Conservation (phyloP, 805 yeast species). For the Kazachstania martiniae region DNA sequence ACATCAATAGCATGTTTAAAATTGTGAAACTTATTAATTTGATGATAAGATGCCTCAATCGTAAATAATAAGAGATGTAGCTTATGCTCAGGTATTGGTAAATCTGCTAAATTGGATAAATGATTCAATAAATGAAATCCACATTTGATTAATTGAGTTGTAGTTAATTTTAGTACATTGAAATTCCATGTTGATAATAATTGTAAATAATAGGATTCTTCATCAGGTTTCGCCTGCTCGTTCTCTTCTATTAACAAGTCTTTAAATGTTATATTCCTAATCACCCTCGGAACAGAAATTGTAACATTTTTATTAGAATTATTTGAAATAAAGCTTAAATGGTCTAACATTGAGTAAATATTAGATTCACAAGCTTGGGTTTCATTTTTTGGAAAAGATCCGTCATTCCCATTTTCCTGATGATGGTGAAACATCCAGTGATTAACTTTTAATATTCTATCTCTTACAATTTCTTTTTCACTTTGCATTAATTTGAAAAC, state of each 20-base stretch:
- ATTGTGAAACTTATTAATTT: conserved; percentile 87
- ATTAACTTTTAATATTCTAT: conserved; percentile 18
- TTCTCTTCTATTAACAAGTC: conserved; percentile 4
- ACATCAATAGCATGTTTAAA: conserved; percentile 95
- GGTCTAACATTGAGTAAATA: conserved; percentile 23
- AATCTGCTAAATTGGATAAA: conserved; percentile 11
- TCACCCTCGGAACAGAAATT: conserved; percentile 9
- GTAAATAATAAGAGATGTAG: conserved; percentile 52
- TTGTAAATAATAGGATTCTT: conserved; percentile 9
- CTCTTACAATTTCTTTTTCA: conserved; percentile 2
- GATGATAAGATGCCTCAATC: conserved; percentile 68
- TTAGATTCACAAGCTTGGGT: conserved; percentile 12
- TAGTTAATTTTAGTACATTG: conserved; percentile 18
- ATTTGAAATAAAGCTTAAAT: conserved; percentile 7
- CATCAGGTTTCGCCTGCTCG: no score
- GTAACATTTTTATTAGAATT: background rate
- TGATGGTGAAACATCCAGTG: conserved; percentile 28
- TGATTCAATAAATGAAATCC: conserved; percentile 16
- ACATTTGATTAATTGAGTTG: conserved; percentile 21
- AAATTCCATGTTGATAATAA: conserved; percentile 22
- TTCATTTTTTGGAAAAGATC: no score
- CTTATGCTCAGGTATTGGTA: conserved; percentile 30
- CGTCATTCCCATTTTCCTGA: conserved; percentile 1
- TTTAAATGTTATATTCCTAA: conserved; percentile 13
- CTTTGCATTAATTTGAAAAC: conserved; percentile 3